Evolutionary conservation across 2,329 filamentous ascomycete species (phyloP).

Genomic region (Chaetothyriales sp.): DNA sequence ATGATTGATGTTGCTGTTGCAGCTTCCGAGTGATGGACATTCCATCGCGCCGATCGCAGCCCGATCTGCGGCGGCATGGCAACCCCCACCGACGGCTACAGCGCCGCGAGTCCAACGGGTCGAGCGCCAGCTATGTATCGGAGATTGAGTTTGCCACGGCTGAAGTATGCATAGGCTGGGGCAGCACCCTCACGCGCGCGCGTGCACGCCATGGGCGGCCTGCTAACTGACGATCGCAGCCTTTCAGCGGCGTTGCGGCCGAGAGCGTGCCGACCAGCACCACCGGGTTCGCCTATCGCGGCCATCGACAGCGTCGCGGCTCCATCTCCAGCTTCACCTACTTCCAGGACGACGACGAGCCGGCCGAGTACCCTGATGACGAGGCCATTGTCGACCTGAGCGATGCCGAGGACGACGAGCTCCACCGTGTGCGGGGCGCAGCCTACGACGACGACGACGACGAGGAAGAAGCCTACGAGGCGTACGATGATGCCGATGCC

Average conservation of each 20-base stretch:
- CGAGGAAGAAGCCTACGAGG: slow-evolving; percentile 29
- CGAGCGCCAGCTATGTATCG: slow-evolving; percentile 60
- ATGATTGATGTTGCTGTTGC: not conserved
- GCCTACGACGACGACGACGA: slow-evolving; percentile 26
- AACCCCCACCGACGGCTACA: slow-evolving; percentile 32
- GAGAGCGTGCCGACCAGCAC: slow-evolving; percentile 92
- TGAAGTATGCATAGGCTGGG: slow-evolving; percentile 44
- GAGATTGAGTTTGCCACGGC: slow-evolving; percentile 99
- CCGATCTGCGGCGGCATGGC: slow-evolving; percentile 13
- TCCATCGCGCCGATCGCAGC: slow-evolving; percentile 15
- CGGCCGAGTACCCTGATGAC: slow-evolving; percentile 34
- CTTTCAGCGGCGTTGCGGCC: slow-evolving; percentile 83
- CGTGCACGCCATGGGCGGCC: no score
- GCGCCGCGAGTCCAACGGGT: slow-evolving; percentile 46
- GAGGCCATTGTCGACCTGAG: slow-evolving; percentile 29
- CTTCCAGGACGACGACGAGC: slow-evolving; percentile 58
- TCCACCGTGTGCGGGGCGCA: slow-evolving; percentile 20
- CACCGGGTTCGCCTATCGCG: slow-evolving; percentile 78
- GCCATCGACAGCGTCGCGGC: slow-evolving; percentile 50
- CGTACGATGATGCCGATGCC: slow-evolving; percentile 19
- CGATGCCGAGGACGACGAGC: slow-evolving; percentile 29
- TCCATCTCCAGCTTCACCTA: slow-evolving; percentile 83
- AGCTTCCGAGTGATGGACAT: slow-evolving; percentile 18
- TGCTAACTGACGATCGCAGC: slow-evolving; percentile 24
- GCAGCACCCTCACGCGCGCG: not conserved